Evolutionary conservation across 1,139 yeast species (phyloP), one percentile per base, ranked within the genome.

Genomic region (Candida buenavistaensis): DNA sequence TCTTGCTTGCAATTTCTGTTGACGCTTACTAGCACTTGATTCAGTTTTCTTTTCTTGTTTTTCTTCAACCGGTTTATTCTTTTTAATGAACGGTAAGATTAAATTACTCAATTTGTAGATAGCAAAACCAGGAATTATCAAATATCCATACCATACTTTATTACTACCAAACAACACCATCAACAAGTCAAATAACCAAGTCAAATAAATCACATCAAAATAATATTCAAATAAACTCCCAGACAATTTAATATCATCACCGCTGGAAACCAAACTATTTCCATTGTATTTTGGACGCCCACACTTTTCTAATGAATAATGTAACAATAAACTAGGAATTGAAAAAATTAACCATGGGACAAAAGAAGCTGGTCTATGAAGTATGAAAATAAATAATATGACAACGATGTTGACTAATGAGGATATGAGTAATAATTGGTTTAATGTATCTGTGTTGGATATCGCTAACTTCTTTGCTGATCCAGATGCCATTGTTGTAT

Each of bases 221-320:
- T 85, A 61, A 62, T 83, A 85, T 56, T 87, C 95, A 14, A 81
- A 82, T 28, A 87, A 62, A 23, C 43, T 39, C 0, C 95, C 96
- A 3, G 63, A 57, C 41, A 80, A 86, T 30, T 59, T 57, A 41
- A 86, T 66, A 51, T 87, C 90, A 29, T 75, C 79, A 2, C 95
- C 95, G 2, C 83, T 56, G 14, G 58, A 62, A 2, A 74, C 52
- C 35, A 85, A 62, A 6, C 12, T 17, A 9, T 30, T 30, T 13
- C 58, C 33, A 49, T 63, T 52, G 46, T 51, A 49, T 24, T 68
- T 69, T 3, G 95, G 95, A 39, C 92, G 65, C 2, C 92, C 94
- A 32, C 75, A 67, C 32, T 65, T 67, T 46, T 86, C 94, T 21
- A 87, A 55, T 14, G 72, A 62, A 48, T 71, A 77, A 46, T 84